phyloP scores from a whole-genome alignment of 345 rosid species.

The Rhodomyrtus tomentosa region DNA sequence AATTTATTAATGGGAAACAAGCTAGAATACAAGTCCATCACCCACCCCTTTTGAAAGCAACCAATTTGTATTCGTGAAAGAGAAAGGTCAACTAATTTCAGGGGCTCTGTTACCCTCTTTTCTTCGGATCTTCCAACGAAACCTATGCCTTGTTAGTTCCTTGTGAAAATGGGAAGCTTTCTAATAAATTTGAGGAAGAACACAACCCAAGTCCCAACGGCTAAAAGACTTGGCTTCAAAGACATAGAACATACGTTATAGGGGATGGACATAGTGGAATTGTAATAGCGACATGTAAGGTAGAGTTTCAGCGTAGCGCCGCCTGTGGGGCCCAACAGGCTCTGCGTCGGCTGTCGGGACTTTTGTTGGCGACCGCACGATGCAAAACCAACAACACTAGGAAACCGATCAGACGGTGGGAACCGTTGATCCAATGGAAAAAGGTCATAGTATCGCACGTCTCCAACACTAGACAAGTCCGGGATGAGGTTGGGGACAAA shows the following conservation, averaged over 20 bases:
- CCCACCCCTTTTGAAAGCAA: constrained; percentile 46
- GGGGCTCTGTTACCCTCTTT: not conserved
- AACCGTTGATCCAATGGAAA: not conserved
- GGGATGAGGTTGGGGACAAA: not conserved
- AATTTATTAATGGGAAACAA: not conserved
- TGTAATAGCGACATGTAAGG: not conserved
- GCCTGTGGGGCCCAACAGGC: constrained; percentile 17
- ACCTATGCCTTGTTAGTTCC: not conserved
- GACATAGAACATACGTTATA: not conserved
- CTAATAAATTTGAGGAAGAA: not conserved
- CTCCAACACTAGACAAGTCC: not conserved
- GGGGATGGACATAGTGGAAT: not conserved
- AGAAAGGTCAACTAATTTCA: constrained; percentile 42
- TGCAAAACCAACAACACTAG: not conserved
- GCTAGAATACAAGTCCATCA: constrained; percentile 20
- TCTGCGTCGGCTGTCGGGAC: constrained; percentile 28
- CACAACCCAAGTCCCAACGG: not conserved
- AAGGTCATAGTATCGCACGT: not conserved
- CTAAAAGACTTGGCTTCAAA: constrained; percentile 8
- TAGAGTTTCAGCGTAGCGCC: not conserved
- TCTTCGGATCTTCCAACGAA: not conserved
- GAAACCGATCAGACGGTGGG: not conserved
- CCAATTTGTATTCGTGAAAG: constrained; percentile 41
- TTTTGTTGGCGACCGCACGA: constrained; percentile 3
- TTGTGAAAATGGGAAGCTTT: not conserved